phyloP scores from a whole-genome alignment of 2,329 filamentous ascomycete genomes.

The Botryotinia globosa region DNA sequence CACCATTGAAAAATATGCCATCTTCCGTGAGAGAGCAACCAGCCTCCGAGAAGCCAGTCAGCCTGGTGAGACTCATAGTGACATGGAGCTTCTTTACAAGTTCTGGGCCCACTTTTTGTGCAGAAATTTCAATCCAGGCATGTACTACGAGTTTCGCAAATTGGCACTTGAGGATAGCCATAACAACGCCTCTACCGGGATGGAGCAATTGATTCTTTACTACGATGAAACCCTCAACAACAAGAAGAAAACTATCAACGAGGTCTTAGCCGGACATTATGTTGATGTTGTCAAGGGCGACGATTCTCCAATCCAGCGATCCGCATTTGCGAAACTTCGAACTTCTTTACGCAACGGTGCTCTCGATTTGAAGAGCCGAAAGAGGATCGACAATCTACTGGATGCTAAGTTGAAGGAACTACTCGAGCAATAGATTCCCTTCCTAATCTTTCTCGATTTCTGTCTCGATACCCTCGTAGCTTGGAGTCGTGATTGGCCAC shows the following conservation, averaged over 20 bases:
- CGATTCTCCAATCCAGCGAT: constrained; percentile 40
- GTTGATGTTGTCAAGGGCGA: constrained; percentile 53
- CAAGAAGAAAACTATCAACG: constrained; percentile 47
- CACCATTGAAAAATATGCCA: constrained; percentile 39
- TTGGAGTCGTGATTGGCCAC: constrained; percentile 18
- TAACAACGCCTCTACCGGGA: constrained; percentile 52
- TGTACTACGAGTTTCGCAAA: constrained; percentile 73
- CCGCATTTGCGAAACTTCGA: constrained; percentile 51
- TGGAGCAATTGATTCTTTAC: constrained; percentile 62
- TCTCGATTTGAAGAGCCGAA: constrained; percentile 54
- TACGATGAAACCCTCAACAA: constrained; percentile 58
- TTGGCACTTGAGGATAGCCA: constrained; percentile 64
- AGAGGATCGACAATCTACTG: constrained; percentile 52
- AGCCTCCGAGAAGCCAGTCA: constrained; percentile 40
- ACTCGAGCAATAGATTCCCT: constrained; percentile 44
- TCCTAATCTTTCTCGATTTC: neutral
- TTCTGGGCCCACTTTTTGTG: constrained; percentile 74
- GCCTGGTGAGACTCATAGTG: constrained; percentile 45
- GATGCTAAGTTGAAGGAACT: constrained; percentile 50
- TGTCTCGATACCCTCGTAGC: constrained; percentile 3
- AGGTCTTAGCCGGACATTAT: constrained; percentile 53
- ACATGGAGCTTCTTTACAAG: constrained; percentile 67
- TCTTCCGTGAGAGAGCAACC: constrained; percentile 43
- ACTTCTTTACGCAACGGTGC: constrained; percentile 53
- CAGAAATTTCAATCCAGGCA: constrained; percentile 68